Conservation (phyloP, 2,329 filamentous ascomycete species). For the Ceratocystis papillata region DNA sequence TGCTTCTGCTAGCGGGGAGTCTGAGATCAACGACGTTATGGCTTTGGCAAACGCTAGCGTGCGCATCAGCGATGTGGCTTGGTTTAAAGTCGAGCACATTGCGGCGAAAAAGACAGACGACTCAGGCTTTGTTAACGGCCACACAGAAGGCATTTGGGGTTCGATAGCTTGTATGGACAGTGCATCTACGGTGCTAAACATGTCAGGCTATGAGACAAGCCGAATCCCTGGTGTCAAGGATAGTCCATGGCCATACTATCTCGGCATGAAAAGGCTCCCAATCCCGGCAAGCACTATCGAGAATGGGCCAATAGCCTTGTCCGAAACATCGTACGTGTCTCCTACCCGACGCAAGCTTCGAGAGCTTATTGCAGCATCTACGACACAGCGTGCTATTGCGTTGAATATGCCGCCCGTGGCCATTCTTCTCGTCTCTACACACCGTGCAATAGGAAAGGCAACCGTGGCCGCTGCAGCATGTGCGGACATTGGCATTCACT, state of each 20-base stretch:
- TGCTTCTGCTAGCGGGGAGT: slow-evolving; percentile 40
- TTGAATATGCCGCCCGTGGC: slow-evolving; percentile 79
- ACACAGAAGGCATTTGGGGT: slow-evolving; percentile 64
- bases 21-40: slow-evolving; percentile 61
- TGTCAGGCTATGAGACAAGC: slow-evolving; percentile 77
- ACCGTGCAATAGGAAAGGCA: slow-evolving; percentile 88
- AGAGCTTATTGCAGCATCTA: slow-evolving; percentile 78
- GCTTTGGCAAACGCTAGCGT: slow-evolving; percentile 35
- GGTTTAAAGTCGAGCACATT: slow-evolving; percentile 83
- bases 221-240: slow-evolving; percentile 64
- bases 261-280: slow-evolving; percentile 61
- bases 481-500: slow-evolving; percentile 80
- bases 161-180: slow-evolving; percentile 79
- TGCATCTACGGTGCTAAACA: slow-evolving; percentile 75
- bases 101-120: slow-evolving; percentile 43
- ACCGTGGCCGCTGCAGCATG: slow-evolving; percentile 66
- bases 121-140: slow-evolving; percentile 40
- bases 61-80: slow-evolving; percentile 55
- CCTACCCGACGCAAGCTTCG: slow-evolving; percentile 60
- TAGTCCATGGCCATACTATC: slow-evolving; percentile 82
- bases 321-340: slow-evolving; percentile 44
- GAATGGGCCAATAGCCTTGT: slow-evolving; percentile 32
- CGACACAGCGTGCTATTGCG: slow-evolving; percentile 75
- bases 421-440: slow-evolving; percentile 79
- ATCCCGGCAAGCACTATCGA: slow-evolving; percentile 32